Percentiles rank a stretch among this genome's conserved stretches.
Evolutionary conservation across 1,284 basidiomycete genomes (phyloP).

Genomic region (Thecaphora frezii): DNA sequence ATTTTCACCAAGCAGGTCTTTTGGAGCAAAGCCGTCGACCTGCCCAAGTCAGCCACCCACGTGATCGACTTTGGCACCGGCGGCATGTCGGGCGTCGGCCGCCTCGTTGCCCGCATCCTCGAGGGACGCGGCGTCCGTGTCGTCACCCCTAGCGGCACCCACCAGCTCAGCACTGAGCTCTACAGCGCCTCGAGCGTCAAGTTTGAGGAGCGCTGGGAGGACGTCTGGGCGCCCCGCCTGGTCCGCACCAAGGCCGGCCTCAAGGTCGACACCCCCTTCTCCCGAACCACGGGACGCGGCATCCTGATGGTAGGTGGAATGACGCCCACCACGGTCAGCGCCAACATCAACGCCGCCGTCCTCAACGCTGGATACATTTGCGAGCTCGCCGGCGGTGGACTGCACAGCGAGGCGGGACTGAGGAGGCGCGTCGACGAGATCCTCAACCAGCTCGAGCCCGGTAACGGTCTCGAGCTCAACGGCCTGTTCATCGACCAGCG

Average conservation of each 20-base stretch:
- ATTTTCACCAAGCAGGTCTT: slow-evolving; percentile 90
- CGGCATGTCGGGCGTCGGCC: slow-evolving; percentile 87
- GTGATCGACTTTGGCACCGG: slow-evolving; percentile 92
- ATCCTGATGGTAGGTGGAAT: slow-evolving; percentile 99
- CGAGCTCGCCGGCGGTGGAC: slow-evolving; percentile 94
- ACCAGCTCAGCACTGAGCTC: slow-evolving; percentile 45
- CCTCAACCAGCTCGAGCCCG: slow-evolving; percentile 38
- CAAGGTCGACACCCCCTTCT: slow-evolving; percentile 86
- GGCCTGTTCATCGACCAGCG: slow-evolving; percentile 97
- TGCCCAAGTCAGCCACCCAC: slow-evolving; percentile 84
- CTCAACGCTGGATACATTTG: slow-evolving; percentile 92
- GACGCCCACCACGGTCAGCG: slow-evolving; percentile 61
- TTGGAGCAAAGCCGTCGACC: slow-evolving; percentile 82
- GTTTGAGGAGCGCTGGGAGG: slow-evolving; percentile 85
- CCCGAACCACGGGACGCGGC: slow-evolving; percentile 88
- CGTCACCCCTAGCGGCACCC: slow-evolving; percentile 45
- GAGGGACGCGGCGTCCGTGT: slow-evolving; percentile 90
- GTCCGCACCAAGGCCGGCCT: slow-evolving; percentile 70
- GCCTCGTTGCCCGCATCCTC: slow-evolving; percentile 82
- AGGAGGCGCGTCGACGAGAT: slow-evolving; percentile 72
- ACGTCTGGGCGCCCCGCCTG: slow-evolving; percentile 79
- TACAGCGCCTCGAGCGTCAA: slow-evolving; percentile 72
- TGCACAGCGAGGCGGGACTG: slow-evolving; percentile 86
- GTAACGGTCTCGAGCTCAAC: slow-evolving; percentile 78
- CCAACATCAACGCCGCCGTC: slow-evolving; percentile 66